phyloP scores from a whole-genome alignment of 1,284 basidiomycete species.

The Cryptococcus sp. region DNA sequence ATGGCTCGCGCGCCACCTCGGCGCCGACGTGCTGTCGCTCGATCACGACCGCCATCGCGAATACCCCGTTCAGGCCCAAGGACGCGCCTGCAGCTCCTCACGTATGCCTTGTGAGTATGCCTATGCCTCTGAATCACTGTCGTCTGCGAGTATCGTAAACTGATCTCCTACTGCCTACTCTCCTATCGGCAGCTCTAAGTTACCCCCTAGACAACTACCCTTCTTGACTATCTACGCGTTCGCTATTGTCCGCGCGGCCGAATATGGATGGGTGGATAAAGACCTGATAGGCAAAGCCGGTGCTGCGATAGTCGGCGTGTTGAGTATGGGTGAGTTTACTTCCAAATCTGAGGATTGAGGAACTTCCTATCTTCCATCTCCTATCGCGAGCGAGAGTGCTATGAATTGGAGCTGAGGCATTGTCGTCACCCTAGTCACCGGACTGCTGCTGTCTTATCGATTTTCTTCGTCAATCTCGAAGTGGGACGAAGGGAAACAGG shows the following conservation, averaged over 20 bases:
- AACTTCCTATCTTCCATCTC: neutral
- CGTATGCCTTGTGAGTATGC: conserved; percentile 36
- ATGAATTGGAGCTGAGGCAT: neutral
- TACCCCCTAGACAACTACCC: conserved; percentile 40
- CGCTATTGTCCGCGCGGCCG: conserved; percentile 20
- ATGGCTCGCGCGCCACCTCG: neutral
- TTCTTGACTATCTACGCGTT: conserved; percentile 34
- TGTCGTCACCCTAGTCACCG: conserved; percentile 32
- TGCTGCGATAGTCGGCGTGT: conserved; percentile 37
- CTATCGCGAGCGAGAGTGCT: no score
- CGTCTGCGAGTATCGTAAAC: neutral
- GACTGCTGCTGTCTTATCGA: conserved; percentile 44
- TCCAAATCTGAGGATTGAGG: neutral
- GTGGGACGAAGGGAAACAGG: conserved; percentile 49
- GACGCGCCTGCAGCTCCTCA: conserved; percentile 30
- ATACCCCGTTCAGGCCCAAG: neutral
- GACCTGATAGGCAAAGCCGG: conserved; percentile 34
- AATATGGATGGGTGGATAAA: conserved; percentile 26
- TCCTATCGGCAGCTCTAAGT: conserved; percentile 35
- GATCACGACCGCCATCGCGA: neutral
- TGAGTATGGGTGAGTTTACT: conserved; percentile 43
- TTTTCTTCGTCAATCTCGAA: conserved; percentile 42
- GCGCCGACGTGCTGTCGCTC: neutral
- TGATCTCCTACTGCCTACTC: no score
- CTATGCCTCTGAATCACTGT: neutral